Conservation (phyloP, 2,329 filamentous ascomycete genomes). For the Passalora sequoiae region DNA sequence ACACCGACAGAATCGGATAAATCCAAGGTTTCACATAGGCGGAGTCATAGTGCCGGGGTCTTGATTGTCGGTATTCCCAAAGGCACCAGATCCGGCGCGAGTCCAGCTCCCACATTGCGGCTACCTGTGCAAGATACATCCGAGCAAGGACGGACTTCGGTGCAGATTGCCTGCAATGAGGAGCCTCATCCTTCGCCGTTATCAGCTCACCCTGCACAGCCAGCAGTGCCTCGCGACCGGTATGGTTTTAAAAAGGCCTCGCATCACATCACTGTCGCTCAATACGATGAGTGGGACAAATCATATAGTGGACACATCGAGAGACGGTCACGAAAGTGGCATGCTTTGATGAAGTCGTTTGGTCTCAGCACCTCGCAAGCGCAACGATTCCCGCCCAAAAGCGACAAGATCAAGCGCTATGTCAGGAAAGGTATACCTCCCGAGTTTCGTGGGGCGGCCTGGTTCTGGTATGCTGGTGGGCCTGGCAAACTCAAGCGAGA, state of each 20-base stretch:
- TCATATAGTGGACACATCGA: conserved; percentile 70
- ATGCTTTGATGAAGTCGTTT: conserved; percentile 67
- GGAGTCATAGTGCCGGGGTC: conserved; percentile 33
- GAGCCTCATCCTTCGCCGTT: conserved; percentile 1
- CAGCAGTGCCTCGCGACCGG: conserved; percentile 58
- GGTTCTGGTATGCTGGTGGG: conserved; percentile 94
- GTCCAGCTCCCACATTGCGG: conserved; percentile 6
- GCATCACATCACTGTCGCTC: conserved; percentile 67
- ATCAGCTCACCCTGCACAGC: not conserved
- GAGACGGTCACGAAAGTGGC: conserved; percentile 76
- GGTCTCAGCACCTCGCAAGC: conserved; percentile 65
- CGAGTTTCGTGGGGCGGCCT: conserved; percentile 89
- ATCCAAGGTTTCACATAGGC: conserved; percentile 23
- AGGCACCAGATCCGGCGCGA: conserved; percentile 10
- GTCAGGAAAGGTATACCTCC: conserved; percentile 90
- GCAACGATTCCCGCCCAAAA: conserved; percentile 71
- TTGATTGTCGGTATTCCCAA: conserved; percentile 19
- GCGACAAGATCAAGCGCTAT: conserved; percentile 80
- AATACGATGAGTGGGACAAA: conserved; percentile 78
- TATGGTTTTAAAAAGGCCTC: conserved; percentile 91
- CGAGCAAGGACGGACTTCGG: conserved; percentile 12
- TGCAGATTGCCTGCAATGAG: conserved; percentile 16
- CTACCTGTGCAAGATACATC: conserved; percentile 4
- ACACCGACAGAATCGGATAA: conserved; percentile 11
- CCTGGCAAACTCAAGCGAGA: conserved; percentile 72